Evolutionary conservation across 305 asterid genomes (phyloP), one percentile per base, ranked within the genome.

Genomic region (Striga hermonthica): DNA sequence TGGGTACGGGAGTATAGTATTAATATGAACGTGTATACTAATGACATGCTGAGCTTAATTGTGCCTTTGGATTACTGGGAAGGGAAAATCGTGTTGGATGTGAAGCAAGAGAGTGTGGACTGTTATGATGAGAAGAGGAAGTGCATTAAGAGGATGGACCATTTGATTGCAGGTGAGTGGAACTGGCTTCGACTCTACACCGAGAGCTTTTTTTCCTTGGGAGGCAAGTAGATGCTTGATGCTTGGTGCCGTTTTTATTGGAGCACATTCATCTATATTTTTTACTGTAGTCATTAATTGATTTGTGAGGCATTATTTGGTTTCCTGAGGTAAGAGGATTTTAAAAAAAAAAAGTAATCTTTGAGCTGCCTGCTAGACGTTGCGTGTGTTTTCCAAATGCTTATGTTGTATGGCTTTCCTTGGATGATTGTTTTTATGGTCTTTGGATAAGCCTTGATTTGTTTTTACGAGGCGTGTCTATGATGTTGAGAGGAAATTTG

Each of bases 1-100:
- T 82, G 91, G 86, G 84, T 59, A 54, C 67, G 71, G 57, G 82
- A 80, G 22, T 81, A 73, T 38, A 80, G 76, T 63, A 77, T 84
- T 62, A 64, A 76, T 68, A 76, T 80, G 75, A 80, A 70, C 36
- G 72, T 64, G 10, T 80, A 82, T 62, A 35, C 73, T 67, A 56
- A 36, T 40, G 78, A 77, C 16, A 40, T 77, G 70, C 47, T 78
- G 60, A 66, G 57, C 67, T 80, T 62, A 43, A 47, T 82, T 47
- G 60, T 73, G 75, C 88, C 83, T 1, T 64, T 84, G 69, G 86
- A 80, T 67, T 73, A 53, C n/a, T 71, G 72, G 56, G 79, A 78
- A 68, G 86, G 84, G 49, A 73, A 80, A 39, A 80, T 78, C 15
- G 60, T 75, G 72, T 74, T 80, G 83, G 83, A 76, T 62, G 88